Percentiles rank a stretch among this genome's conserved stretches.
phyloP scores from a whole-genome alignment of 2,329 filamentous ascomycete genomes.

The Claviceps sp. region DNA sequence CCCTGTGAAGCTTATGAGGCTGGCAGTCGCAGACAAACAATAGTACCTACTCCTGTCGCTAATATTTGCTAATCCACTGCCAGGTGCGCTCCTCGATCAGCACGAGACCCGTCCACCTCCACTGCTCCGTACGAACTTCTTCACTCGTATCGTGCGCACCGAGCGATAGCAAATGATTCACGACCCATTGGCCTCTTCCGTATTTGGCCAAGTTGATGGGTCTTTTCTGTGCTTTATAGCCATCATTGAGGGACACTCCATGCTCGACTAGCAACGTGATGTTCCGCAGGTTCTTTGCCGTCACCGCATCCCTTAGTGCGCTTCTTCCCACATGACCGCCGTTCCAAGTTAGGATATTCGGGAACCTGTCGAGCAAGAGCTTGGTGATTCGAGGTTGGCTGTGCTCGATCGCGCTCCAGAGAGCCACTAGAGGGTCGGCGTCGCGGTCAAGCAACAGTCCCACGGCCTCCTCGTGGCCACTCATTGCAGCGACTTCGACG shows the following conservation, averaged over 20 bases:
- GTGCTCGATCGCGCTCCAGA: neutral
- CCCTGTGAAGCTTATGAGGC: too few relatives aligned
- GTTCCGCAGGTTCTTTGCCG: neutral
- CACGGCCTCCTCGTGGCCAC: neutral
- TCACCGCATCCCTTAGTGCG: neutral
- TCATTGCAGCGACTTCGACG: neutral
- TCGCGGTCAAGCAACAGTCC: neutral
- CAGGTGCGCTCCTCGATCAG: neutral
- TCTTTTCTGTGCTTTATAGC: neutral
- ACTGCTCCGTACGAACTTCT: neutral
- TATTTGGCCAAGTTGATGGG: neutral
- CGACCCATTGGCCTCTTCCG: neutral
- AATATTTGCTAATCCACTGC: constrained; percentile 1
- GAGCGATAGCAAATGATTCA: neutral
- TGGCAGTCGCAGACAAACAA: too few relatives aligned
- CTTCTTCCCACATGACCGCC: neutral
- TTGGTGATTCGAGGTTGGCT: neutral
- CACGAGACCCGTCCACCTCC: too few relatives aligned
- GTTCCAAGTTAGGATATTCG: neutral
- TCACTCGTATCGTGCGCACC: neutral
- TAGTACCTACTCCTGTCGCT: neutral
- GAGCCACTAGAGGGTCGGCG: neutral
- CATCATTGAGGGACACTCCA: neutral
- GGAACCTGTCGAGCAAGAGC: neutral
- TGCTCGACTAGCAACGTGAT: neutral